A percentile compares a stretch with the other conserved stretches of the same genome.
Evolutionary conservation across 257 asterid species (phyloP).

Genomic region (Penstemon davidsonii): DNA sequence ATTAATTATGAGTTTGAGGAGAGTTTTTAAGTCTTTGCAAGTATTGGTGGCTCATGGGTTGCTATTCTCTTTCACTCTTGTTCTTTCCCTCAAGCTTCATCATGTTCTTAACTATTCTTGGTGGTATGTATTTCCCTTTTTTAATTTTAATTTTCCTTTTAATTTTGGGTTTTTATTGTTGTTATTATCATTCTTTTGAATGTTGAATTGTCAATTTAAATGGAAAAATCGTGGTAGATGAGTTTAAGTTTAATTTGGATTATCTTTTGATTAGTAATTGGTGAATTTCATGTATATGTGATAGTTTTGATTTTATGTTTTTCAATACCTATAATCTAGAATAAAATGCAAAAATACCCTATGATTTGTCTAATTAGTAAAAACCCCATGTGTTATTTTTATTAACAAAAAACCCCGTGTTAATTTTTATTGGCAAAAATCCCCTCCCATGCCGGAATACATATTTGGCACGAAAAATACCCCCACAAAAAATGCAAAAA

Average conservation of each 20-base stretch:
- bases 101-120: constrained; percentile 58
- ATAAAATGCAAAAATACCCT: too few species aligned
- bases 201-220: constrained; percentile 12
- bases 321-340: neutral
- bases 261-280: neutral
- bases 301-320: neutral
- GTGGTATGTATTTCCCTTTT: constrained; percentile 59
- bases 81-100: constrained; percentile 78
- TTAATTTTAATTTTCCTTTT: neutral
- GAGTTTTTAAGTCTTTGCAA: constrained; percentile 77
- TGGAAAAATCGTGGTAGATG: neutral
- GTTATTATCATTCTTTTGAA: too few species aligned
- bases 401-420: too few species aligned
- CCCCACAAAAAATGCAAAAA: too few species aligned
- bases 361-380: too few species aligned
- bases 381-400: too few species aligned
- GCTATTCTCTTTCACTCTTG: constrained; percentile 70
- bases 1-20: constrained; percentile 59
- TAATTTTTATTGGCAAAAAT: too few species aligned
- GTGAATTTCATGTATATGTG: neutral
- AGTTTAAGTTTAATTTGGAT: neutral
- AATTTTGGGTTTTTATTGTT: neutral
- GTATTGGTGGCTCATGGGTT: constrained; percentile 80
- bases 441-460: too few species aligned
- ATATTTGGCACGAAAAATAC: too few species aligned